Percentiles rank a stretch among this genome's conserved stretches.
phyloP scores from a whole-genome alignment of 345 rosid genomes.

The Nephelium lappaceum region DNA sequence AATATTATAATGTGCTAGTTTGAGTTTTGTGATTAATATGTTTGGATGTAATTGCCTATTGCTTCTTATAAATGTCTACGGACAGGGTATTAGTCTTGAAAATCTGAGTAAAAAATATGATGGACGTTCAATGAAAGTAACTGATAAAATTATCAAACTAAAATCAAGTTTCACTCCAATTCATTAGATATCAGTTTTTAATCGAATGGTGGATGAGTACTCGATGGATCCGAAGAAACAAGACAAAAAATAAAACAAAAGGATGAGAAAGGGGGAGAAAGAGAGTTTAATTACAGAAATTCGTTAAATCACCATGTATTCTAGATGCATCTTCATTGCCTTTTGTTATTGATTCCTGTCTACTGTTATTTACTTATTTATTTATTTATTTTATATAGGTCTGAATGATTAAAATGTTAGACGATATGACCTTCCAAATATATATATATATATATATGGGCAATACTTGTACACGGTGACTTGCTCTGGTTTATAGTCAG shows the following conservation, averaged over 20 bases:
- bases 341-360: conserved; percentile 1
- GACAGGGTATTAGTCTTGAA: conserved; percentile 2
- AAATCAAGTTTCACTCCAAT: not conserved
- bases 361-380: not conserved
- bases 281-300: not conserved
- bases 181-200: not conserved
- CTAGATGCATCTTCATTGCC: not conserved
- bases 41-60: not conserved
- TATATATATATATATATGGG: too few species aligned
- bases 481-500: not conserved
- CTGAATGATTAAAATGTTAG: not conserved
- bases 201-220: not conserved
- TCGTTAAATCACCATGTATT: not conserved
- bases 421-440: too few species aligned
- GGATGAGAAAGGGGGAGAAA: not conserved
- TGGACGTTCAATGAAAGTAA: not conserved
- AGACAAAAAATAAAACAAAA: not conserved
- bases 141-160: not conserved
- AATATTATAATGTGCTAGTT: not conserved
- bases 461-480: not conserved
- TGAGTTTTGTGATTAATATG: conserved; percentile 9
- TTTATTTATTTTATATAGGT: not conserved
- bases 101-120: not conserved
- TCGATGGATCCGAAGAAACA: not conserved
- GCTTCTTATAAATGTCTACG: not conserved